Evolutionary conservation across 192 early-diverging fungal species (phyloP), one percentile per base, ranked within the genome.

Genomic region (Pecoramyces ruminantium): DNA sequence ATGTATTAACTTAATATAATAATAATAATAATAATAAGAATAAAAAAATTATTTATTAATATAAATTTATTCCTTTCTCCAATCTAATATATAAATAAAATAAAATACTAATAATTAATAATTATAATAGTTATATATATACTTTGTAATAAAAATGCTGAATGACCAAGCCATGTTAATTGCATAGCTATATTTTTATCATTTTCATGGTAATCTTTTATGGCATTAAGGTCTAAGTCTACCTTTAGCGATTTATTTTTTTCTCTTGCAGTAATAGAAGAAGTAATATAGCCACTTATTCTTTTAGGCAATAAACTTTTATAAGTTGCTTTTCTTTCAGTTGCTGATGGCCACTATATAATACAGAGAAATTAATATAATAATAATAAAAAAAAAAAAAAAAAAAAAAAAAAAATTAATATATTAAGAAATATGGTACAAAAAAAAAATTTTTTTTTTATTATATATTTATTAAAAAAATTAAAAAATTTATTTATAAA

Each of bases 121-220:
- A n/a, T n/a, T n/a, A n/a, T n/a, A n/a, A n/a, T n/a, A n/a, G n/a
- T 14, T 21, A 51, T 51, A 2, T 17, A 21, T 21, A 51, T 51
- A 51, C 92, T 77, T 80, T 91, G 90, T 21, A 94, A 84, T 34
- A 94, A 51, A 25, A 93, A 84, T 28, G 90, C 88, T 0, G 94
- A 92, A 29, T 90, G 90, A 18, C 88, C 89, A 0, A 92, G 84
- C 92, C 91, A 90, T n/a, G 86, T 90, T 4, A 87, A 14, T 40
- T 89, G 84, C 78, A 88, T 51, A 14, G 15, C 18, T 21, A 51
- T 51, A 51, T 51, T 51, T 4, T 51, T 51, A 21, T 51, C 18
- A 51, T 51, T 1, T 2, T 51, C 21, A 51, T 51, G 18, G 13
- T 51, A 51, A 4, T 51, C 13, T 2, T 17, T 51, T 3, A 51